Percentiles rank a stretch among this genome's conserved stretches.
Conservation (phyloP, 139 green algal species). For the Picochlorum sp. region DNA sequence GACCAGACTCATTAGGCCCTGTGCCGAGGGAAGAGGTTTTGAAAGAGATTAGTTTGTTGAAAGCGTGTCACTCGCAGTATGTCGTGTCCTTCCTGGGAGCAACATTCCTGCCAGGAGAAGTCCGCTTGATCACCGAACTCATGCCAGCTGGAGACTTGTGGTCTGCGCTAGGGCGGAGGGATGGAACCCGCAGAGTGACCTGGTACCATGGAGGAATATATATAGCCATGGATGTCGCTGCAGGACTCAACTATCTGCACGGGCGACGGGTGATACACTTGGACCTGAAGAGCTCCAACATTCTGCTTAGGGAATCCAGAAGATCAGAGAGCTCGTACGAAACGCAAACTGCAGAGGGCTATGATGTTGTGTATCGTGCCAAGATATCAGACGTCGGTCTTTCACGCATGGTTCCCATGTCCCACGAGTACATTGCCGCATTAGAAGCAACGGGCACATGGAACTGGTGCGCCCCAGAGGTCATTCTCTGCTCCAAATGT, state of each 20-base stretch:
- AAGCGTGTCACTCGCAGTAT: background rate
- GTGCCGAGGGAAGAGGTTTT: background rate
- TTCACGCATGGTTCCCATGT: conserved; percentile 16
- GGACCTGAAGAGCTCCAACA: conserved; percentile 26
- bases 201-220: conserved; percentile 16
- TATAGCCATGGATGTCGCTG: conserved; percentile 32
- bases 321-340: background rate
- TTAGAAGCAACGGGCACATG: conserved; percentile 1
- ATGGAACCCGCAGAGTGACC: background rate
- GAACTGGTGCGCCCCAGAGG: conserved; percentile 24
- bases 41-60: conserved; percentile 7
- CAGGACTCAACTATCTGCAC: conserved; percentile 36
- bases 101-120: conserved; percentile 1
- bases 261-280: conserved; percentile 20
- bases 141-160: conserved; percentile 9
- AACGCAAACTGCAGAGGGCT: background rate
- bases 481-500: conserved; percentile 29
- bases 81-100: conserved; percentile 19
- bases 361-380: background rate
- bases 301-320: conserved; percentile 14
- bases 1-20: too few relatives aligned
- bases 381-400: conserved; percentile 31
- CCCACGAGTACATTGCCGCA: conserved; percentile 1
- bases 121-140: conserved; percentile 18
- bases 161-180: background rate